phyloP scores from a whole-genome alignment of 225 moss, liverwort and hornwort genomes.

The Polytrichum commune region DNA sequence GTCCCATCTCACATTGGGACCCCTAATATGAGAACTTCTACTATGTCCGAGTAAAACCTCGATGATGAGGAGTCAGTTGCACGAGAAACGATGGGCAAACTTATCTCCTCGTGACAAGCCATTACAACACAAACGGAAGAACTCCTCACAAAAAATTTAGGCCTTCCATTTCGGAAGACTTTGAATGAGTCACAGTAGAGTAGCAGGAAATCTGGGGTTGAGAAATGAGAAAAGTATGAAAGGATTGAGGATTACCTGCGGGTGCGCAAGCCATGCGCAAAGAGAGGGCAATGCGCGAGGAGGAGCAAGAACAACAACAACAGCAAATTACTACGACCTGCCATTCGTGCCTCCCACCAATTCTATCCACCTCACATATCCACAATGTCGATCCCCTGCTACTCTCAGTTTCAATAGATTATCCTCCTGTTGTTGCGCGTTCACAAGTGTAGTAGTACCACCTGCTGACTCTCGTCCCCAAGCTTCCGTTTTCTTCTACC shows the following conservation, averaged over 20 bases:
- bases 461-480: neutral
- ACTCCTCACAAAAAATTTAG: neutral
- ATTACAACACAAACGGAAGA: neutral
- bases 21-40: no score
- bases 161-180: neutral
- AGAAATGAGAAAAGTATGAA: neutral
- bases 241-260: slow-evolving; percentile 20
- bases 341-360: slow-evolving; percentile 28
- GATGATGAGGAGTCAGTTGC: no score
- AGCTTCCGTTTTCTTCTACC: slow-evolving; percentile 53
- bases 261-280: slow-evolving; percentile 30
- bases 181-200: neutral
- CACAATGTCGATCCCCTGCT: slow-evolving; percentile 10
- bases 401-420: neutral
- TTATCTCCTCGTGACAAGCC: slow-evolving; percentile 4
- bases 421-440: slow-evolving; percentile 5
- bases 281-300: slow-evolving; percentile 25
- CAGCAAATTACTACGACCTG: slow-evolving; percentile 7
- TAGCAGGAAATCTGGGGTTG: neutral
- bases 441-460: slow-evolving; percentile 4
- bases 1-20: no score
- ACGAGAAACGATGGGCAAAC: neutral
- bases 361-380: slow-evolving; percentile 3
- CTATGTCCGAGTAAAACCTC: no score
- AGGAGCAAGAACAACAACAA: slow-evolving; percentile 22